Evolutionary conservation across 441 rosid species (phyloP).

Genomic region (Eruca vesicaria): DNA sequence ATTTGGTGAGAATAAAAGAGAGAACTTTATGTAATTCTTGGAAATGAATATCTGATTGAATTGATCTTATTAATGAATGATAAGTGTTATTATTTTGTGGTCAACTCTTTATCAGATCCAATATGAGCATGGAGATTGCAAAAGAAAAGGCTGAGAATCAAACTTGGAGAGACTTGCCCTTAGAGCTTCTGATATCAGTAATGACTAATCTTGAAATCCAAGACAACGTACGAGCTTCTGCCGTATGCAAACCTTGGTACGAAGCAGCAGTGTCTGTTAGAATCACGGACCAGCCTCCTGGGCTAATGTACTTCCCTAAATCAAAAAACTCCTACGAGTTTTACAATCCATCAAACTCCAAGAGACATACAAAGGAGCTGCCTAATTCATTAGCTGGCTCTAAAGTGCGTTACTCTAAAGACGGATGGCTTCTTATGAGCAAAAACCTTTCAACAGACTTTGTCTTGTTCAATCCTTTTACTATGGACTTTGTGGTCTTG

Average conservation of each 20-base stretch:
- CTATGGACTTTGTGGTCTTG: conserved; percentile 21
- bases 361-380: conserved; percentile 6
- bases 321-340: conserved; percentile 8
- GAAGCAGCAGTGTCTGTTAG: conserved; percentile 26
- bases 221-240: conserved; percentile 26
- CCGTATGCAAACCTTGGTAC: conserved; percentile 28
- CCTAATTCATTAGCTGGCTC: conserved; percentile 15
- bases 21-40: conserved; percentile 4
- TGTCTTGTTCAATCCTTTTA: conserved; percentile 33
- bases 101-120: neutral
- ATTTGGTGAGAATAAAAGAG: neutral
- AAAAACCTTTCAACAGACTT: conserved; percentile 16
- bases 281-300: conserved; percentile 20
- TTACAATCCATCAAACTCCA: conserved; percentile 17
- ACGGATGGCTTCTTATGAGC: conserved; percentile 33
- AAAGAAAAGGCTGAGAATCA: conserved; percentile 1
- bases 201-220: conserved; percentile 24
- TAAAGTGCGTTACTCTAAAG: conserved; percentile 26
- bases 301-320: conserved; percentile 13
- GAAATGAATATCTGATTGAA: neutral
- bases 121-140: conserved; percentile 1
- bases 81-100: neutral
- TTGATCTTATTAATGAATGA: neutral
- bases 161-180: conserved; percentile 25
- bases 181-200: conserved; percentile 23